Base-by-base conservation (phyloP, 2,329 filamentous ascomycete species). In the Podosphaera fusca region DNA sequence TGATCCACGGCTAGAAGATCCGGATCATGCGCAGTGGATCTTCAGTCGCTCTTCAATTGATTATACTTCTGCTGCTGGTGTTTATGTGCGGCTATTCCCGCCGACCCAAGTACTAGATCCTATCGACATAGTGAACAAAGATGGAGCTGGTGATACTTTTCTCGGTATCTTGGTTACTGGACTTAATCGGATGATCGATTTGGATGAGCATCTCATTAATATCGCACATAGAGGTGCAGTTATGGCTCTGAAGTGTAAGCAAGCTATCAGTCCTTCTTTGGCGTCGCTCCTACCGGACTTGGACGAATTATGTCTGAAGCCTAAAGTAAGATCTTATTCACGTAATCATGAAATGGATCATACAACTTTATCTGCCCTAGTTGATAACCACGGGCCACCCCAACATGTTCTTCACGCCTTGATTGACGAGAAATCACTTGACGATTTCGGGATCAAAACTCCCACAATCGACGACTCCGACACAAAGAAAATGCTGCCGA, bases 101-200 rank as follows among this genome's bases (percentile, higher is more conserved):
- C 74, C 84, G 0, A 78, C 77, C 0, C 80, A 85, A 66, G 33
- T n/a, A 6, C 6, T 45, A 45, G 45, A 46, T 14, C 75, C 95
- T 0, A 70, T 76, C 29, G 80, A 92, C 33, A 75, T 94, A 1
- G 80, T 90, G 1, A 95, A 87, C 52, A 90, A 96, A 8, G 96
- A 96, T 67, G 92, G 90, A 0, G 88, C 87, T 1, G 92, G 92
- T 0, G 92, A 98, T 69, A 95, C 92, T 0, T 89, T 96, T 67
- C 73, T 94, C 7, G 92, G 90, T 0, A 84, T 88, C 12, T 63
- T 95, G 57, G 73, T 95, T n/a, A 84, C 87, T 1, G 87, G 85
- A 0, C 67, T 96, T 61, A 81, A 81, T 0, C 77, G 75, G 29
- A 66, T 67, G 33, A 58, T 62, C 52, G 60, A 63, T 50, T 21